These are phyloP conservation scores for Pleurozium schreberi DNA, from an alignment of 225 moss, liverwort and hornwort genomes.

Conservation along the genomic window DNA sequence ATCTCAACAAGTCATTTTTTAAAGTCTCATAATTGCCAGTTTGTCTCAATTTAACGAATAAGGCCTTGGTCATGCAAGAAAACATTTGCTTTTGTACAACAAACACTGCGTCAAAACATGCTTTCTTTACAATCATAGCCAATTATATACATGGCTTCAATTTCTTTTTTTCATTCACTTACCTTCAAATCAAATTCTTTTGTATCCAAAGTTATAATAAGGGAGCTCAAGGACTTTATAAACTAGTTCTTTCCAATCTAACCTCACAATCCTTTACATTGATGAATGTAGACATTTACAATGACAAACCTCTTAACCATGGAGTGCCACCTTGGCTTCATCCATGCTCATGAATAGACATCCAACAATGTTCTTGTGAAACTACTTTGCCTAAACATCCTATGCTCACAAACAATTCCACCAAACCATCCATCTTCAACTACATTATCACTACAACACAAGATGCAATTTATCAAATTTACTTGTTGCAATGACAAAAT, in stretches of 20 bases:
- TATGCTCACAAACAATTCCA: background rate
- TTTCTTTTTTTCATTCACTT: background rate
- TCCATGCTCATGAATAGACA: background rate
- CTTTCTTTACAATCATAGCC: background rate
- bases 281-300: background rate
- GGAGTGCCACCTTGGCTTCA: background rate
- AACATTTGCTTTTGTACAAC: background rate
- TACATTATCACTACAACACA: background rate
- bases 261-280: background rate
- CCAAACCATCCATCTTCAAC: background rate
- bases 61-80: background rate
- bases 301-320: background rate
- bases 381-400: background rate
- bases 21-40: too few species aligned
- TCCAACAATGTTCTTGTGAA: background rate
- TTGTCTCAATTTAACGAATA: too few species aligned
- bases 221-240: background rate
- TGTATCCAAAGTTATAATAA: background rate
- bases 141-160: background rate
- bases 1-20: too few species aligned
- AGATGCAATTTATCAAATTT: background rate
- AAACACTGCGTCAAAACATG: background rate
- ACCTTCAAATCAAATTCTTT: background rate
- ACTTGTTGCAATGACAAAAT: background rate
- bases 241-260: background rate